phyloP scores from a whole-genome alignment of 208 protist genomes.

The Trichomonas gallinae region DNA sequence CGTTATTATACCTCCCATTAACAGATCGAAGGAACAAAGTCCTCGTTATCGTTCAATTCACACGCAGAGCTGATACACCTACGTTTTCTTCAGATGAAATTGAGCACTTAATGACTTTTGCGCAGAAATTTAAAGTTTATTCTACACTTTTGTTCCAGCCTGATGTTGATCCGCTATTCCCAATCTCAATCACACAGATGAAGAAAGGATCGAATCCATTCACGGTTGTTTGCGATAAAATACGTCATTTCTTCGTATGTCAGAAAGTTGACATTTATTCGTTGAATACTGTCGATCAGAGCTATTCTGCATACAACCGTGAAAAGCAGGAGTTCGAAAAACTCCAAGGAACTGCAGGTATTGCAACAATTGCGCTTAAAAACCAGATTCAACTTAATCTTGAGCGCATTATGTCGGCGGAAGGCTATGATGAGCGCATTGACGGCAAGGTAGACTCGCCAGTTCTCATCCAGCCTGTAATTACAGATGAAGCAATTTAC shows the following conservation, averaged over 20 bases:
- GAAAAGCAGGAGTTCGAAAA: neutral
- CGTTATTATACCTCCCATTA: neutral
- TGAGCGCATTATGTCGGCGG: neutral
- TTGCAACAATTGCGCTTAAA: neutral
- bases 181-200: neutral
- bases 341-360: neutral
- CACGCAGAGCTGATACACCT: neutral
- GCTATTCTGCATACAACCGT: neutral
- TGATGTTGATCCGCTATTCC: neutral
- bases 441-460: neutral
- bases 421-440: neutral
- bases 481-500: neutral
- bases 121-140: neutral
- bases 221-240: neutral
- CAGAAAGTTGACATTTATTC: neutral
- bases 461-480: no score
- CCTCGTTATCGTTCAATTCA: neutral
- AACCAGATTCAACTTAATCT: neutral
- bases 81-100: neutral
- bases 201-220: neutral
- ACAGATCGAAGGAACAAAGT: neutral
- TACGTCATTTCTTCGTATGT: neutral
- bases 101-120: neutral
- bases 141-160: neutral
- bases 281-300: neutral